Evolutionary conservation across 805 yeast species (phyloP), one percentile per base, ranked within the genome.

Genomic region (Komagataella populi): DNA sequence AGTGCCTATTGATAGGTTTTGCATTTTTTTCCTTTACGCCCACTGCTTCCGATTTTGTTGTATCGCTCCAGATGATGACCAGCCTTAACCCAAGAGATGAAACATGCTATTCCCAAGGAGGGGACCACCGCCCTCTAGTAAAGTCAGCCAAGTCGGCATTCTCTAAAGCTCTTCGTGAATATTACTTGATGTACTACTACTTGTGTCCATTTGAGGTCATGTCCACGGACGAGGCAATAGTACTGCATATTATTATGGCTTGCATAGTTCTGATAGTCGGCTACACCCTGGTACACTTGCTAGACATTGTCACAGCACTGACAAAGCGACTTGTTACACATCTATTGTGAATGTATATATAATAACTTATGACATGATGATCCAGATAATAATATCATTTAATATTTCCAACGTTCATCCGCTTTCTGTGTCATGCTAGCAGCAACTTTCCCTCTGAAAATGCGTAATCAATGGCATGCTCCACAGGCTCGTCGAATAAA

Each of bases 401-500:
- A 8, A 30, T 30, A 30, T 30, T 10, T 10, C 14, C 39, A 30
- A 30, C 3, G 8, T 4, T 8, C 39, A 30, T 30, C 39, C 8
- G 14, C 6, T 8, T 30, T 30, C 5, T 12, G 39, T 2, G 10
- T 30, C 39, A 30, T 10, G 39, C 39, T 30, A 30, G 39, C 14
- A 30, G 14, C 39, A 30, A 30, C 39, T 30, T 30, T 14, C 39
- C 39, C 14, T 30, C 39, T 8, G 39, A 30, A 63, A 85, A 85
- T 0, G 74, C 68, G 60, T 67, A 74, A 56, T 82, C 91, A 24
- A 85, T 70, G 0, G 78, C 81, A 30, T 74, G 70, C 62, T 87
- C 95, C 23, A 84, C 87, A 1, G 95, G 95, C 64, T 84, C 86
- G 64, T 86, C 95, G 57, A 86, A 86, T 57, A 85, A 60, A 60